Base-by-base conservation (phyloP, 106 monocot species). In the Iris macrosiphon region DNA sequence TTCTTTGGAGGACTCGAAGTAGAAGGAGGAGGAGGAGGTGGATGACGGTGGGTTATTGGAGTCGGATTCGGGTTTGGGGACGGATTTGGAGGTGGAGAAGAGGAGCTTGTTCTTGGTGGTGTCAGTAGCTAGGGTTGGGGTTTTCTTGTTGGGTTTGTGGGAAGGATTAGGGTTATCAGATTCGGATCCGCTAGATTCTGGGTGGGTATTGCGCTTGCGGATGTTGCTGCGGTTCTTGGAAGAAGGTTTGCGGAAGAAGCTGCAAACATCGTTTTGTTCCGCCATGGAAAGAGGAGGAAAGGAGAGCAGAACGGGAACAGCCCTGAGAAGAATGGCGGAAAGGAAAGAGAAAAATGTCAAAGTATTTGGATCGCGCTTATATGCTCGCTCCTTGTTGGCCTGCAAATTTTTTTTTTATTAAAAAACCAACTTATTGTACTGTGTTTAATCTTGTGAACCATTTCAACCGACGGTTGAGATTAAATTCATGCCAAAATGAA, bases 1-100 rank as follows among this genome's bases (percentile, higher is more conserved):
- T 73, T 80, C 64, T 18, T 55, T 69, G 19, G 90, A 83, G 9
- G 96, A 96, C 46, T 96, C 90, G 72, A 77, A 96, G 49, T 80
- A 77, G 67, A 96, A 96, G 57, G 52, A 46, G 23, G 11, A 20
- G 31, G 21, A 52, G n/a, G n/a, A n/a, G n/a, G n/a, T n/a, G n/a
- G n/a, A n/a, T n/a, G n/a, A n/a, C n/a, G n/a, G n/a, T n/a, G n/a
- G n/a, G n/a, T n/a, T n/a, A n/a, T n/a, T n/a, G 52, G 45, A 33
- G 9, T 27, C 64, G 23, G 57, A 58, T 18, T 39, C 39, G 26
- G 20, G 60, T 7, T 40, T 4, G 15, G 63, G 53, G 20, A 50
- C 42, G 52, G 74, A 26, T 25, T 56, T 62, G 52, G 70, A 31
- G 57, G 57, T 40, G 14, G 57, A 15, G 77, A 96, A 96, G 42